A percentile compares a stretch with the other conserved stretches of the same genome.
These are phyloP conservation scores for Phlyctochytrium planicorne DNA, from an alignment of 192 early-diverging fungal genomes.

Conservation along the genomic window DNA sequence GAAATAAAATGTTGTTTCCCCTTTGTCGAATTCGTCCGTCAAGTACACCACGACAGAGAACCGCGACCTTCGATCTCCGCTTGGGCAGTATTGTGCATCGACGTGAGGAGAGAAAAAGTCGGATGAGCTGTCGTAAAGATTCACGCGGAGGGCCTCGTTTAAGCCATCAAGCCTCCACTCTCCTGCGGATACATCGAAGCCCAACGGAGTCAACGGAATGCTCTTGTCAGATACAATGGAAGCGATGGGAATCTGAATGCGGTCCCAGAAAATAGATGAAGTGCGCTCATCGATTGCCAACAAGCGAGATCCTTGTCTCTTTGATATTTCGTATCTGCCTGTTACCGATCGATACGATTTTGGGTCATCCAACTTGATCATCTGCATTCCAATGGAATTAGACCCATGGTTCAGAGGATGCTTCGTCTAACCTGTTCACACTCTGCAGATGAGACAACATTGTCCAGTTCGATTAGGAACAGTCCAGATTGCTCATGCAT, in stretches of 20 bases:
- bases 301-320: background rate
- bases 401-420: background rate
- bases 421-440: background rate
- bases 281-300: background rate
- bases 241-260: background rate
- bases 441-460: background rate
- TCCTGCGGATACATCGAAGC: background rate
- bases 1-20: constrained; percentile 10
- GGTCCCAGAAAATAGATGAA: background rate
- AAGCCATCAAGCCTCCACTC: background rate
- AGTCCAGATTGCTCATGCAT: background rate
- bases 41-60: constrained; percentile 17
- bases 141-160: background rate
- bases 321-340: background rate
- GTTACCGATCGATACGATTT: background rate
- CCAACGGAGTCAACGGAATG: background rate
- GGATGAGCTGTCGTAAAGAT: background rate
- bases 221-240: background rate
- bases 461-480: background rate
- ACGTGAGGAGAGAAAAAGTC: constrained; percentile 10
- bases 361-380: background rate
- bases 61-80: background rate
- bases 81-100: constrained; percentile 15
- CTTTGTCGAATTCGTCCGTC: constrained; percentile 12
- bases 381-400: background rate